Evolutionary conservation across 306 rosid genomes (phyloP).

Genomic region (Dalbergia cultrata): DNA sequence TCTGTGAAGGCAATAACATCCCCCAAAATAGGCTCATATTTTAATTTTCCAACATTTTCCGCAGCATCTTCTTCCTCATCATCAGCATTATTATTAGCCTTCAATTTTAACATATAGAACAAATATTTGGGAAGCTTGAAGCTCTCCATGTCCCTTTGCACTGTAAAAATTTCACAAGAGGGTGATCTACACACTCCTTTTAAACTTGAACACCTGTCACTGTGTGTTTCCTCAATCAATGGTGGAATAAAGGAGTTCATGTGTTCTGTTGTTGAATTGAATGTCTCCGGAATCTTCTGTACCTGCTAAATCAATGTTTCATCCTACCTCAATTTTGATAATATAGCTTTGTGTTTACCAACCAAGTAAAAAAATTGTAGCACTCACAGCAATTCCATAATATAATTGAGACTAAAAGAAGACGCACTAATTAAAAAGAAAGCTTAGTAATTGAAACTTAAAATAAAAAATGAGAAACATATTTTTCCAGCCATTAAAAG

Average conservation of each 20-base stretch:
- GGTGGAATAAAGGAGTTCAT: constrained; percentile 50
- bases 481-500: no score
- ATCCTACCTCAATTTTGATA: no score
- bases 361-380: no score
- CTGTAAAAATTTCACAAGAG: constrained; percentile 13
- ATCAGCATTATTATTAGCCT: not conserved
- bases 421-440: no score
- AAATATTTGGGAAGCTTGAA: constrained; percentile 21
- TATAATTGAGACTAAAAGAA: no score
- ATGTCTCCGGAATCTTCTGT: constrained; percentile 51
- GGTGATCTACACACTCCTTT: constrained; percentile 40
- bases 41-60: not conserved
- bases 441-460: no score
- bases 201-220: constrained; percentile 52
- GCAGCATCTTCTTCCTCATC: not conserved
- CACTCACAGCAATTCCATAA: no score
- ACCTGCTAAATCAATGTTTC: constrained; percentile 44
- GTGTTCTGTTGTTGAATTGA: constrained; percentile 45
- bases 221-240: constrained; percentile 59
- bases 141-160: not conserved
- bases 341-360: no score
- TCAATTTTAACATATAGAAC: constrained; percentile 9
- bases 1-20: constrained; percentile 58
- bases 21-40: constrained; percentile 50
- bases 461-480: no score